These are phyloP conservation scores for Mycogone perniciosa DNA, from an alignment of 2,329 filamentous ascomycete genomes.

Conservation along the genomic window DNA sequence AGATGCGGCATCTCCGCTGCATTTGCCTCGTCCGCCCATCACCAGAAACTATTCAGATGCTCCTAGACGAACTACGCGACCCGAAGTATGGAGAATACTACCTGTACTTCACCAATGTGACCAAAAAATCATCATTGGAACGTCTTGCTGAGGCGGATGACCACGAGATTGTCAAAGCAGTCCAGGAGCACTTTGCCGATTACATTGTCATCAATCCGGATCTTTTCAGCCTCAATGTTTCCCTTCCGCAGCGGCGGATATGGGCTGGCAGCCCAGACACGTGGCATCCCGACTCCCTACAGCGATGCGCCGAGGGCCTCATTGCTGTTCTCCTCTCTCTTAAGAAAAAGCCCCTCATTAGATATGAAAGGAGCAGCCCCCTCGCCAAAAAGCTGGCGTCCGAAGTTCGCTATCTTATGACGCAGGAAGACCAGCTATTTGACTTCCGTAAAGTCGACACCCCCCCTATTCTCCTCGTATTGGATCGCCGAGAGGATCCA, in stretches of 20 bases:
- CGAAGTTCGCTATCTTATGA: constrained; percentile 86
- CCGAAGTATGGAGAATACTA: constrained; percentile 98
- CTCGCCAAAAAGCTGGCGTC: constrained; percentile 88
- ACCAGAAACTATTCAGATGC: constrained; percentile 81
- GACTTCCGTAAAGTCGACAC: constrained; percentile 95
- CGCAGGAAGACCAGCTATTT: constrained; percentile 93
- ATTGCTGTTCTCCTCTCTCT: constrained; percentile 78
- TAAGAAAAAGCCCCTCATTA: constrained; percentile 94
- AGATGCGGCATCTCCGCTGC: constrained; percentile 95
- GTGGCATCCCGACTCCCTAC: constrained; percentile 86
- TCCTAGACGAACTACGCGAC: constrained; percentile 92
- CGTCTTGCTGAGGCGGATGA: constrained; percentile 93
- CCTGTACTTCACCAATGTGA: constrained; percentile 94
- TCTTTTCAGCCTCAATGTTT: constrained; percentile 73
- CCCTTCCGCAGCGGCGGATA: constrained; percentile 65
- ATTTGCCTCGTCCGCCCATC: constrained; percentile 90
- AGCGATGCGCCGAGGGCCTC: constrained; percentile 79
- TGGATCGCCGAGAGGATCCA: constrained; percentile 90
- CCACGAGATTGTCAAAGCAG: constrained; percentile 88
- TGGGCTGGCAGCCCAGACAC: constrained; percentile 77
- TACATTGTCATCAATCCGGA: constrained; percentile 94
- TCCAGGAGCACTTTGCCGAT: constrained; percentile 96
- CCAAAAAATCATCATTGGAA: constrained; percentile 93
- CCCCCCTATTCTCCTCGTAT: constrained; percentile 80
- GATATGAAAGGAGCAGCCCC: constrained; percentile 86